These are phyloP conservation scores for Syzygium grande DNA, from an alignment of 345 rosid genomes.

Conservation along the genomic window DNA sequence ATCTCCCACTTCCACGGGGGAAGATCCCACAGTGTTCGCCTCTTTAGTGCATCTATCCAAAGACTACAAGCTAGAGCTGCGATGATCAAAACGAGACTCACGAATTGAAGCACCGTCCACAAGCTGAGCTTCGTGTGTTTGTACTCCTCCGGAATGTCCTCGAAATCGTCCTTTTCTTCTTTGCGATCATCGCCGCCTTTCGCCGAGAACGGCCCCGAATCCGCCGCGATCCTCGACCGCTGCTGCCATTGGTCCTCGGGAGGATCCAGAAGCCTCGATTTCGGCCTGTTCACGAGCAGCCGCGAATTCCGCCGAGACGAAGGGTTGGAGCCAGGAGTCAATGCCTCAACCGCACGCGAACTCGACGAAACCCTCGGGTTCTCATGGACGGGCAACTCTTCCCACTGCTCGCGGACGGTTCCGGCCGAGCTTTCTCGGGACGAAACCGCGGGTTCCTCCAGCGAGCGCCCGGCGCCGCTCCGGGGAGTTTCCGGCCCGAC, in stretches of 20 bases:
- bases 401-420: background rate
- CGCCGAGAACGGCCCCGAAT: background rate
- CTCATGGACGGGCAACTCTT: background rate
- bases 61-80: constrained; percentile 23
- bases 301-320: constrained; percentile 11
- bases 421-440: background rate
- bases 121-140: constrained; percentile 4
- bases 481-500: background rate
- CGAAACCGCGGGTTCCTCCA: background rate
- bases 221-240: background rate
- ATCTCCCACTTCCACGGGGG: constrained; percentile 45
- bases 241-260: constrained; percentile 1
- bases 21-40: constrained; percentile 32
- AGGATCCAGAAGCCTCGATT: constrained; percentile 40
- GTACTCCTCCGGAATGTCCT: constrained; percentile 25
- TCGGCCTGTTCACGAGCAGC: constrained; percentile 17
- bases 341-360: background rate
- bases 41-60: constrained; percentile 11
- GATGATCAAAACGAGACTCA: constrained; percentile 17
- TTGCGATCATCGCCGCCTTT: background rate
- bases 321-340: background rate
- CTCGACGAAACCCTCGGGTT: background rate
- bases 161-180: constrained; percentile 10
- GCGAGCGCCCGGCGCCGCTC: background rate
- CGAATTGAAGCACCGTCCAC: constrained; percentile 17